Conservation (phyloP, 768 basidiomycete species). For the Scleroderma citrinum region DNA sequence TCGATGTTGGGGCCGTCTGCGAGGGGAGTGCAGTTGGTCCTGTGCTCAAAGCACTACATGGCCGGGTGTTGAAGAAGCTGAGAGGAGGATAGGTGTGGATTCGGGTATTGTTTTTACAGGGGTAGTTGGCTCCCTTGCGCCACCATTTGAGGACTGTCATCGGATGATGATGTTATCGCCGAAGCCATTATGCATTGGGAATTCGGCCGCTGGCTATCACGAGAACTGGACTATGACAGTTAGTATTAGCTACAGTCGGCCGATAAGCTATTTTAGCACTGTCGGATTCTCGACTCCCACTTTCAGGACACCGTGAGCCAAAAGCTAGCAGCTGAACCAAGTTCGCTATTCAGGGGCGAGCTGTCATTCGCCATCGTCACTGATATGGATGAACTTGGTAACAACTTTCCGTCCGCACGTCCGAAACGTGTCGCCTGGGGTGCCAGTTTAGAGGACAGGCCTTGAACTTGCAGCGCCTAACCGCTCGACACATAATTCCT, state of each 20-base stretch:
- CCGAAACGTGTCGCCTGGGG: not conserved
- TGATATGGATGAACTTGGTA: not conserved
- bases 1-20: conserved; percentile 63
- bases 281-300: too few relatives aligned
- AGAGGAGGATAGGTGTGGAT: conserved; percentile 12
- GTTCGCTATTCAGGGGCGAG: too few relatives aligned
- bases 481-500: not conserved
- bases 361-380: not conserved
- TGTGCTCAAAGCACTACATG: conserved; percentile 46
- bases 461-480: not conserved
- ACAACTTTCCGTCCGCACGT: not conserved
- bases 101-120: not conserved
- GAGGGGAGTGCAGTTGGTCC: conserved; percentile 40
- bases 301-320: too few relatives aligned
- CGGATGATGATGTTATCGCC: not conserved
- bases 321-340: too few relatives aligned
- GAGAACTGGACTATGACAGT: too few relatives aligned
- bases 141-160: too few relatives aligned
- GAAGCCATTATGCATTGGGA: not conserved
- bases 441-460: not conserved
- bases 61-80: conserved; percentile 34
- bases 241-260: too few relatives aligned
- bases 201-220: not conserved
- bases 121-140: too few relatives aligned
- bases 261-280: too few relatives aligned